Evolutionary conservation across 2,329 filamentous ascomycete genomes (phyloP), one percentile per base, ranked within the genome.

Genomic region (Lasiodiplodia hormozganensis): DNA sequence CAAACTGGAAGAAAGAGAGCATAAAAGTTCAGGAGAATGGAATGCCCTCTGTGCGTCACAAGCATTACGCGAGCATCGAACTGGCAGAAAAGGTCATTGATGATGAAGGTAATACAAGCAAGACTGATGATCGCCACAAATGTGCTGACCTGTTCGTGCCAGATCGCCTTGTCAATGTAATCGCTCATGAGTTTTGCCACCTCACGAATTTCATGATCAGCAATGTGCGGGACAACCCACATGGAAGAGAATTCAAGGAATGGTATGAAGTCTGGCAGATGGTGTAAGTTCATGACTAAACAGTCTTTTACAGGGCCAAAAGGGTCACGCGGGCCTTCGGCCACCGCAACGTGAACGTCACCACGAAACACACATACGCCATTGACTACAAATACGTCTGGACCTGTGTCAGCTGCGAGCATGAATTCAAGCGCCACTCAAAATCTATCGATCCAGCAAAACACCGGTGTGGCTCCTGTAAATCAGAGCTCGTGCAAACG

Each of bases 131-230:
- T 18, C 4, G 3, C 21, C 28, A 14, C 34, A n/a, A 8, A 10
- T 5, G 7, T 47, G 18, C 57, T 52, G 5, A 68, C 49, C 28
- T 11, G 14, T 52, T 2, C n/a, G 7, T 14, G n/a, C 21, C 71
- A 72, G 80, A 91, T 69, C 88, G 93, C 3, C 86, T 98, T 1
- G 85, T 96, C 71, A 97, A 97, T 78, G 94, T 96, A 0, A 82
- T 98, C n/a, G 93, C 95, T 0, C 96, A 99, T 78, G 96, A 99
- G 75, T 98, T 96, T 82, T 98, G 96, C 78, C 96, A 99, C 76
- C 83, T 98, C 1, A 90, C 93, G 53, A 97, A 94, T 74, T 97
- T 95, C 79, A 96, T 98, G 89, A 84, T 98, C 71, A 90, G 86
- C 60, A 88, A 90, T 43, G 83, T 94, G 43, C 90, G 88, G 53